Conservation (phyloP, 148 eudicot species). For the Rhododendron williamsianum region DNA sequence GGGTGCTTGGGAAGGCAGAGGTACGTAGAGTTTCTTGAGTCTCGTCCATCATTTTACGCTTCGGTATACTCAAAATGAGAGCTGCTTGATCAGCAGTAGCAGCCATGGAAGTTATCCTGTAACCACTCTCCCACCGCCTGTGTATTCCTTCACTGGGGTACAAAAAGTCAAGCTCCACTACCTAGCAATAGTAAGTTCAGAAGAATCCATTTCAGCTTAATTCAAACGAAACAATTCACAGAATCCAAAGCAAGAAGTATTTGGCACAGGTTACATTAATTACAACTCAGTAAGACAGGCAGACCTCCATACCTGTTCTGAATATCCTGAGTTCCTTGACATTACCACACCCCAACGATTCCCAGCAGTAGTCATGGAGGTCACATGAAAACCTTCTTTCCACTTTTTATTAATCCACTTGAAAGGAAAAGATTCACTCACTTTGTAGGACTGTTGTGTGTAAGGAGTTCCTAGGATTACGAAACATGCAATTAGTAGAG, state of each 20-base stretch:
- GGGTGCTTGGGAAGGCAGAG: slow-evolving; percentile 89
- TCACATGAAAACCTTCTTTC: slow-evolving; percentile 90
- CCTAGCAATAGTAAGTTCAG: slow-evolving; percentile 31
- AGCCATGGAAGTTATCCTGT: slow-evolving; percentile 8
- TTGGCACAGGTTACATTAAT: neutral
- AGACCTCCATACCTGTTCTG: slow-evolving; percentile 63
- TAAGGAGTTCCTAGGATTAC: slow-evolving; percentile 63
- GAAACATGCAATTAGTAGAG: neutral
- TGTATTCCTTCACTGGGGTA: slow-evolving; percentile 64
- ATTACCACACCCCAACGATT: slow-evolving; percentile 95
- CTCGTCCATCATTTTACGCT: slow-evolving; percentile 78
- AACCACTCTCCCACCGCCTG: slow-evolving; percentile 7
- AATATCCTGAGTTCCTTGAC: slow-evolving; percentile 81
- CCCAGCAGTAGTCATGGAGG: slow-evolving; percentile 92
- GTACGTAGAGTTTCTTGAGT: slow-evolving; percentile 90
- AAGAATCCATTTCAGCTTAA: neutral
- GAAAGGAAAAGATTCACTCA: slow-evolving; percentile 85
- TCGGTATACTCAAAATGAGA: slow-evolving; percentile 75
- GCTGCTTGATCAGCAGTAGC: slow-evolving; percentile 87
- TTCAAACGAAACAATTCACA: neutral
- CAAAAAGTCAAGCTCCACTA: slow-evolving; percentile 84
- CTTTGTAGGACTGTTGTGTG: slow-evolving; percentile 86
- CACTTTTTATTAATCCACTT: slow-evolving; percentile 95
- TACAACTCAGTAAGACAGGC: slow-evolving; percentile 43
- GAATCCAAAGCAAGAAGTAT: neutral